Evolutionary conservation across 1,139 yeast species (phyloP).

Genomic region (Blastobotrys proliferans): DNA sequence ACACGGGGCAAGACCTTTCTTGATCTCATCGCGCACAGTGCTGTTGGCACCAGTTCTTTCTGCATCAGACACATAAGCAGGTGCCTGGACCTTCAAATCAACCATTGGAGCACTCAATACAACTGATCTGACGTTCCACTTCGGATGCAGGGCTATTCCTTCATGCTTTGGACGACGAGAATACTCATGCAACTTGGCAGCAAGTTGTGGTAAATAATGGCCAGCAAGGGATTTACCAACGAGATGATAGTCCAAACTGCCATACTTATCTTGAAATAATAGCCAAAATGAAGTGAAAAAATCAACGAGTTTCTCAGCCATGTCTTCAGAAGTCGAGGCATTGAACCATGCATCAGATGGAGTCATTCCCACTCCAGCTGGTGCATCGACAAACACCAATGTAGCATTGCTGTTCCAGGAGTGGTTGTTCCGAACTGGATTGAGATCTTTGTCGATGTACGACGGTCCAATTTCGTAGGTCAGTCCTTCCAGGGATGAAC

Average conservation of each 20-base stretch:
- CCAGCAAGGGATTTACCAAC: neutral
- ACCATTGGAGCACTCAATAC: neutral
- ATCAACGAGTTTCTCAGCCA: neutral
- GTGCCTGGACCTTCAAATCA: neutral
- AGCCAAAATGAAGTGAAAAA: neutral
- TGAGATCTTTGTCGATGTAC: conserved; percentile 35
- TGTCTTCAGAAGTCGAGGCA: neutral
- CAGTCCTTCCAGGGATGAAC: neutral
- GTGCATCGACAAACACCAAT: conserved; percentile 68
- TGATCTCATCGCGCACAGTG: neutral
- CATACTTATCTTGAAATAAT: neutral
- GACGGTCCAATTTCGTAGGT: conserved; percentile 37
- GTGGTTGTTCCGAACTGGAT: conserved; percentile 53
- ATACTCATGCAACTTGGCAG: no score
- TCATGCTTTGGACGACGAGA: no score
- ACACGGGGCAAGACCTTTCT: neutral
- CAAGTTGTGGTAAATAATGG: neutral
- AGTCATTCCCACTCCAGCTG: conserved; percentile 61
- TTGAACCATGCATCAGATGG: neutral
- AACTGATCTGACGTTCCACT: neutral
- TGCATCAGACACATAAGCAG: neutral
- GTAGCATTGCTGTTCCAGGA: conserved; percentile 70
- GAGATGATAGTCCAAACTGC: neutral
- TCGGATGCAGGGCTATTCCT: no score
- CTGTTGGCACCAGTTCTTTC: neutral